Conservation (phyloP, 1,139 yeast genomes). For the Fermentozyma sake region DNA sequence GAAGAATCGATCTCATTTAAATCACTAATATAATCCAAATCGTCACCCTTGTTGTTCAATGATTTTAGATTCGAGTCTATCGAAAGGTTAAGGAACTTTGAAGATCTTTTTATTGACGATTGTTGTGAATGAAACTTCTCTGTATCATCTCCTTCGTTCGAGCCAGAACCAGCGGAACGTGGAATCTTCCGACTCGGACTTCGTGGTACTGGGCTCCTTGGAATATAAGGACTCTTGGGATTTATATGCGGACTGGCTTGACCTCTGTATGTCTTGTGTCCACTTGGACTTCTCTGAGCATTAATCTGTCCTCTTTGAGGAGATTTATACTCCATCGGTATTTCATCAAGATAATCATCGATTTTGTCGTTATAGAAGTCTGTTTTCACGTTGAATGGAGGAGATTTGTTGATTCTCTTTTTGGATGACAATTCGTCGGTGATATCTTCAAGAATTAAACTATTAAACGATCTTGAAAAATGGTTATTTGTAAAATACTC, state of each 20-base stretch:
- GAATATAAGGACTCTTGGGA: constrained; percentile 1
- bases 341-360: constrained; percentile 17
- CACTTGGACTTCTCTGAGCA: too few relatives aligned
- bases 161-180: constrained; percentile 1
- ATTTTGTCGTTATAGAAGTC: constrained; percentile 24
- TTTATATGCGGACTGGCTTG: neutral
- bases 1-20: constrained; percentile 27
- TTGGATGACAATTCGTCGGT: constrained; percentile 17
- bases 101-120: constrained; percentile 40
- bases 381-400: constrained; percentile 41
- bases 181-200: too few relatives aligned
- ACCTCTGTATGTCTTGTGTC: too few relatives aligned
- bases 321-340: constrained; percentile 5
- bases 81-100: constrained; percentile 45
- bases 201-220: too few relatives aligned
- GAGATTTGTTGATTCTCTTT: constrained; percentile 33
- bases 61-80: constrained; percentile 28
- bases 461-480: constrained; percentile 43
- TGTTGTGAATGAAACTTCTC: constrained; percentile 20
- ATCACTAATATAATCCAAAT: constrained; percentile 24
- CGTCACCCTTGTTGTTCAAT: constrained; percentile 11
- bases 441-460: constrained; percentile 39
- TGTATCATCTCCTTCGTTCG: constrained; percentile 11
- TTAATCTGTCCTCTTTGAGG: constrained; percentile 5
- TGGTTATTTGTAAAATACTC: constrained; percentile 40